These are phyloP conservation scores for Wickerhamiella musiphila DNA, from an alignment of 805 yeast species.

Conservation along the genomic window DNA sequence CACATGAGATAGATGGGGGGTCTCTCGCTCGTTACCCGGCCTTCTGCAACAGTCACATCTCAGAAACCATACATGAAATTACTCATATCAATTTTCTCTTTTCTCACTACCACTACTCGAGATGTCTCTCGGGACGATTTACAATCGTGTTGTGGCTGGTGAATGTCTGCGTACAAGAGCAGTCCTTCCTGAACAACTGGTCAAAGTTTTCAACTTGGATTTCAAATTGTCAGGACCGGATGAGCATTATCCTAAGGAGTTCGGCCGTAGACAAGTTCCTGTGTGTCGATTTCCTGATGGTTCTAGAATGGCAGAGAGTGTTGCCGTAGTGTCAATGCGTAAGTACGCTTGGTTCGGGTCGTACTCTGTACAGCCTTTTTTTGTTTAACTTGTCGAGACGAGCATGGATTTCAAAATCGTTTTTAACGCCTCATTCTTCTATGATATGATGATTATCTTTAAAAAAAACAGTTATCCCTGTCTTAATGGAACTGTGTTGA, in stretches of 20 bases:
- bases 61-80: too few relatives aligned
- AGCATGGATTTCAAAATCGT: too few relatives aligned
- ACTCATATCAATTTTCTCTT: too few relatives aligned
- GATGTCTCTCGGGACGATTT: constrained; percentile 13
- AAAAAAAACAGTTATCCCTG: constrained; percentile 27
- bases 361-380: too few relatives aligned
- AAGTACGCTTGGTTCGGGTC: too few relatives aligned
- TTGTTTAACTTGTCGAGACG: too few relatives aligned
- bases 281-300: constrained; percentile 1
- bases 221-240: constrained; percentile 30
- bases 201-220: constrained; percentile 44
- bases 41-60: too few relatives aligned
- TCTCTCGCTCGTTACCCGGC: too few relatives aligned
- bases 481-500: constrained; percentile 22
- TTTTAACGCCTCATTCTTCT: constrained; percentile 28
- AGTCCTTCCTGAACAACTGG: constrained; percentile 12
- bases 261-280: constrained; percentile 17
- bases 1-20: too few relatives aligned
- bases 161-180: constrained; percentile 15
- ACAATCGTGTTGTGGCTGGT: constrained; percentile 7
- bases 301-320: not conserved
- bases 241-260: constrained; percentile 28
- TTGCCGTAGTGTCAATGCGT: constrained; percentile 31
- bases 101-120: not conserved
- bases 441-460: constrained; percentile 19